phyloP scores from a whole-genome alignment of 2,329 filamentous ascomycete species.

The Penicillium expansum region DNA sequence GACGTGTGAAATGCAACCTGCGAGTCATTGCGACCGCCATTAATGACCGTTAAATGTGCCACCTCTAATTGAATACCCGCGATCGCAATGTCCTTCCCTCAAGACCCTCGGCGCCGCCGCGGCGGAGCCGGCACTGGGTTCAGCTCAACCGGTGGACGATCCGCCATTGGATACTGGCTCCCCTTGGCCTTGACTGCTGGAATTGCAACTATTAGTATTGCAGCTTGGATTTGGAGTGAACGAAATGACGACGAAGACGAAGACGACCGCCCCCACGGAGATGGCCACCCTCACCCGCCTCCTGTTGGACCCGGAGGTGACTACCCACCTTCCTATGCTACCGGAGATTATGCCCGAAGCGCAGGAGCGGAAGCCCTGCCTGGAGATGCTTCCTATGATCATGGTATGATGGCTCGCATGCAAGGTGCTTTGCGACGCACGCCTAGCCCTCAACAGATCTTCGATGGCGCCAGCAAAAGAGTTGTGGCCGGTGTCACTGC shows the following conservation, averaged over 20 bases:
- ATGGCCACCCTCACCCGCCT: conserved; percentile 25
- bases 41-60: conserved; percentile 28
- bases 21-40: conserved; percentile 23
- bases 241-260: conserved; percentile 71
- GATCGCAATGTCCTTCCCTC: conserved; percentile 42
- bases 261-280: conserved; percentile 50
- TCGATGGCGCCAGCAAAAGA: conserved; percentile 77
- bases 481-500: conserved; percentile 79
- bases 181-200: conserved; percentile 83
- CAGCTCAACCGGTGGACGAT: conserved; percentile 42
- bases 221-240: conserved; percentile 93
- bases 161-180: conserved; percentile 70
- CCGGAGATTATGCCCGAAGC: conserved; percentile 34
- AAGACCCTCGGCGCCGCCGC: conserved; percentile 40
- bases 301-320: conserved; percentile 26
- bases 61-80: conserved; percentile 22
- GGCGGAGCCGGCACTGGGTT: conserved; percentile 41
- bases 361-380: conserved; percentile 32
- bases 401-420: conserved; percentile 71
- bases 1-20: conserved; percentile 35
- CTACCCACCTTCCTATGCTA: conserved; percentile 29
- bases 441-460: conserved; percentile 82
- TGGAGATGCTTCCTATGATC: conserved; percentile 44
- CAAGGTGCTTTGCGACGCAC: conserved; percentile 77
- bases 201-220: conserved; percentile 79